Evolutionary conservation across 768 basidiomycete species (phyloP), one percentile per base, ranked within the genome.

Genomic region (Pleurotus cornucopiae): DNA sequence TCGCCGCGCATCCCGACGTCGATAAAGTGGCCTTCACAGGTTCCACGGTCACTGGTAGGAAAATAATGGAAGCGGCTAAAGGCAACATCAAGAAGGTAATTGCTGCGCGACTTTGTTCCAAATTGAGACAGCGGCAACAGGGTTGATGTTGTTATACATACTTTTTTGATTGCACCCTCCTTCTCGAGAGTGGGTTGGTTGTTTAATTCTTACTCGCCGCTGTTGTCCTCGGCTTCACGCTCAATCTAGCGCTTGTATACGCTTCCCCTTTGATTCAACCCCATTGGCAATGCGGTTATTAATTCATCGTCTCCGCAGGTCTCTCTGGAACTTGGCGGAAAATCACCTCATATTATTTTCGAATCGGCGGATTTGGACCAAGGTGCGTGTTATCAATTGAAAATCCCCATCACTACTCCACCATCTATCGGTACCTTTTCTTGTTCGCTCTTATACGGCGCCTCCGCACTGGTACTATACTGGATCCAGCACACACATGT

Each of bases 21-120:
- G 92, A 97, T 75, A 96, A 97, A 71, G 81, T 98, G 59, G 94
- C 95, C 2, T 97, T 98, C 71, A 98, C 96, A 6, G 96, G 96
- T 46, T 93, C 90, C 37, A 95, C 94, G 12, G 66, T 82, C 55
- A 95, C 93, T 4, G 96, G 96, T 20, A 82, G 94, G 20, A 90
- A 88, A 65, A 85, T 98, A 65, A 88, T 94, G 84, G 85, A 88
- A 65, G 93, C 95, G 12, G 92, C 95, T 2, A 86, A 88, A 69
- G 91, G 88, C 63, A 98, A 98, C 73, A 71, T 98, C 60, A 98
- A 98, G 73, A 96, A 96, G 79, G 94, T 81, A 51, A 14, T 61
- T 37, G 12, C 9, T 57, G 38, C 43, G 6, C 25, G 49, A 16
- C 47, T 60, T 46, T 54, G 46, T 53, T 25, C 21, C 25, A n/a